Percentiles rank a stretch among this genome's conserved stretches.
These are phyloP conservation scores for Croton setiger DNA, from an alignment of 441 rosid species.

Conservation along the genomic window DNA sequence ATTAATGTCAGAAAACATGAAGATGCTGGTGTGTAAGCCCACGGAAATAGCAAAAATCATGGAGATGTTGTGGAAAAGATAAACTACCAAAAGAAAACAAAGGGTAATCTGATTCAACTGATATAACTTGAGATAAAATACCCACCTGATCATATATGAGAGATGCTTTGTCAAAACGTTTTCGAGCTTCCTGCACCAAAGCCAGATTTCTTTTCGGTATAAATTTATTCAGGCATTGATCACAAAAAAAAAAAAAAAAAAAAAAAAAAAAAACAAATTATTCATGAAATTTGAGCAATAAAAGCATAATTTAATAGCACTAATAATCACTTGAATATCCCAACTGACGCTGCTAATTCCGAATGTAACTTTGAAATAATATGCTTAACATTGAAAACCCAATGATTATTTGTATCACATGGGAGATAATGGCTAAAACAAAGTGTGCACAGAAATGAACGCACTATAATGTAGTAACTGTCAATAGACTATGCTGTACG, in stretches of 20 bases:
- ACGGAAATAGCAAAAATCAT: background rate
- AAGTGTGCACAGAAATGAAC: background rate
- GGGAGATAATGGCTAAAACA: background rate
- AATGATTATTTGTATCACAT: background rate
- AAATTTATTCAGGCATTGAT: background rate
- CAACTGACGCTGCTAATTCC: background rate
- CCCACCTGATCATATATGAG: conserved; percentile 70
- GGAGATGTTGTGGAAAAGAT: background rate
- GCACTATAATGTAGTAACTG: background rate
- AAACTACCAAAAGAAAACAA: background rate
- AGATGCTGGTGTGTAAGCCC: background rate
- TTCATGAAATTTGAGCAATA: background rate
- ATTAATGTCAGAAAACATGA: background rate
- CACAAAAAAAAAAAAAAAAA: background rate
- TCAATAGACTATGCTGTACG: background rate
- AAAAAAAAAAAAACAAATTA: background rate
- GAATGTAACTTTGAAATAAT: conserved; percentile 1
- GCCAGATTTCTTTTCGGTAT: background rate
- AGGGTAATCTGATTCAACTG: background rate
- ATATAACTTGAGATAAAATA: conserved; percentile 10
- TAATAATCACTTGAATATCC: conserved; percentile 1
- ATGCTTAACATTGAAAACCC: background rate
- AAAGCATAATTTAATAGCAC: background rate
- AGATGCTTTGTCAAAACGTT: conserved; percentile 82
- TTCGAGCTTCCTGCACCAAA: conserved; percentile 68